Evolutionary conservation across 1,139 yeast species (phyloP), one percentile per base, ranked within the genome.

Genomic region (Diutina pseudorugosa): DNA sequence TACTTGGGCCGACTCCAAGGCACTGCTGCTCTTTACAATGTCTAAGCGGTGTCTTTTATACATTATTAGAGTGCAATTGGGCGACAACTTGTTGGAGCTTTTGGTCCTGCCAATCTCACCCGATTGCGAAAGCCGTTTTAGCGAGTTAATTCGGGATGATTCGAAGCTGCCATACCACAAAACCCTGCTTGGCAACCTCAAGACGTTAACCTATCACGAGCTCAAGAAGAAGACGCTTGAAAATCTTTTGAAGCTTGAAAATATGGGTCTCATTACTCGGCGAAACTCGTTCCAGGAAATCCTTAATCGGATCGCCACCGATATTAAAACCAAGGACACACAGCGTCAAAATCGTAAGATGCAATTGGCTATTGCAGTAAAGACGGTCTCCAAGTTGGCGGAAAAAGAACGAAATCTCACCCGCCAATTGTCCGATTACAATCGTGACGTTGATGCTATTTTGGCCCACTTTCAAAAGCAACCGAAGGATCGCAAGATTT

Each of bases 11-110:
- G 77, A 73, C 52, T 61, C 72, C 4, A 79, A 78, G 59, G 67
- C 74, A 20, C 76, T 76, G 53, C 72, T 85, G 2, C 67, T 89
- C 40, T 72, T 86, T 61, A 79, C 91, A 50, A 91, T 90, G 60
- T 89, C 88, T 0, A 93, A 93, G 64, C 73, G 96, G 58, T 85
- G 91, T 57, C 69, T 91, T 41, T 69, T 86, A 21, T 90, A 89
- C 61, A 82, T 91, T 59, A 80, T 91, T 56, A 80, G 91, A 56
- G 87, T 93, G 14, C 96, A 93, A 68, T 79, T 79, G 36, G 89
- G 89, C 21, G 74, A 79, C 2, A 85, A 83, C 55, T 67, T 93
- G 51, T 74, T 88, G 56, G 95, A 87, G 50, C 69, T 91, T 51
- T 71, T 90, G 53, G 77, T 87, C 4, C 81, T 90, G 8, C 85